Percentiles rank a stretch among this genome's conserved stretches.
Conservation (phyloP, 2,329 filamentous ascomycete genomes). For the Penicillium sp. region DNA sequence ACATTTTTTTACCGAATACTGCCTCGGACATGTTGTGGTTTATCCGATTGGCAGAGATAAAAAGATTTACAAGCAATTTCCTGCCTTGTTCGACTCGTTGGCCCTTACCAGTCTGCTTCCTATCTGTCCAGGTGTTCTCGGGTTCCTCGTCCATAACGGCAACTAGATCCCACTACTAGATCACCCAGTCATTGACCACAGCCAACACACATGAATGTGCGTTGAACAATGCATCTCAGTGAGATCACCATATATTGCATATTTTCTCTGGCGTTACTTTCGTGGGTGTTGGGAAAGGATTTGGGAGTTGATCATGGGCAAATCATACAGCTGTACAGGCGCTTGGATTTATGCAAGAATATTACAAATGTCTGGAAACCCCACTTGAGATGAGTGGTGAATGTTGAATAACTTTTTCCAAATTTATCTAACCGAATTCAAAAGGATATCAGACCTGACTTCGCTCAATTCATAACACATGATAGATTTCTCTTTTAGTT, state of each 20-base stretch:
- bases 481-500: conserved; percentile 9
- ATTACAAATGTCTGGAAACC: neutral
- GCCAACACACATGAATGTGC: neutral
- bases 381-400: neutral
- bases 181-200: neutral
- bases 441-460: neutral
- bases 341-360: conserved; percentile 1
- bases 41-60: neutral
- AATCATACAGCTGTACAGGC: conserved; percentile 7
- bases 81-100: neutral
- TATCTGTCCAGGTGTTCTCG: neutral
- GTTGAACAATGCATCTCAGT: neutral
- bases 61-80: neutral
- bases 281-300: neutral
- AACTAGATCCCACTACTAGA: neutral
- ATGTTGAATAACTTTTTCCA: neutral
- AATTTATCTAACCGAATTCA: neutral
- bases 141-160: neutral
- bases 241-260: conserved; percentile 13
- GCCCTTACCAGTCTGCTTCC: neutral
- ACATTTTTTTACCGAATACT: conserved; percentile 1
- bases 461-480: conserved; percentile 22
- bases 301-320: conserved; percentile 4
- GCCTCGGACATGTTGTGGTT: neutral
- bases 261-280: conserved; percentile 12